These are phyloP conservation scores for Sanghuangporus baumii DNA, from an alignment of 1,284 basidiomycete species.

Conservation along the genomic window DNA sequence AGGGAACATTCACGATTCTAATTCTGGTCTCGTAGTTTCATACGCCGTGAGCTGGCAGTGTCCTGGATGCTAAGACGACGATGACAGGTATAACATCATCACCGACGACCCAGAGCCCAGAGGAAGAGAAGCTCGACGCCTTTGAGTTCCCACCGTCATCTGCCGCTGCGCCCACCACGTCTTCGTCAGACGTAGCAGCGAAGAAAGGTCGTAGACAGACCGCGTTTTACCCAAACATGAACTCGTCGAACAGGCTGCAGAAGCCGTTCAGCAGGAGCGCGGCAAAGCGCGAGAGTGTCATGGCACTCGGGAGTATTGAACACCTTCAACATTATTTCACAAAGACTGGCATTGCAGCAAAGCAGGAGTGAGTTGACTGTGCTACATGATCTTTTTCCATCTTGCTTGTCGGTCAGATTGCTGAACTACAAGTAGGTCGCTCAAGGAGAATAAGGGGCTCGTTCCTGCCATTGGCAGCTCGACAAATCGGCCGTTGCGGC, in stretches of 20 bases:
- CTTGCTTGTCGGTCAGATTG: neutral
- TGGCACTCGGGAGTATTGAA: constrained; percentile 82
- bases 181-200: neutral
- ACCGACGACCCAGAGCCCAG: constrained; percentile 8
- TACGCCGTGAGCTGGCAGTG: constrained; percentile 4
- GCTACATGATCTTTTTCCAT: neutral
- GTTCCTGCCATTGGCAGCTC: constrained; percentile 68
- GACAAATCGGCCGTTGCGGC: constrained; percentile 33
- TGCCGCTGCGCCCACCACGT: neutral
- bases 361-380: constrained; percentile 53
- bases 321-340: constrained; percentile 87
- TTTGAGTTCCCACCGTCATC: constrained; percentile 15
- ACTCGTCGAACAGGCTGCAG: constrained; percentile 60
- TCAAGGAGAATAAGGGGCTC: constrained; percentile 51
- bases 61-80: constrained; percentile 1
- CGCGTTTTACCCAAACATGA: constrained; percentile 71
- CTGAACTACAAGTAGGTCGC: constrained; percentile 33
- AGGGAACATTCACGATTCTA: neutral
- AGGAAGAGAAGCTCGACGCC: constrained; percentile 8
- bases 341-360: constrained; percentile 70
- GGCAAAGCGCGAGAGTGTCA: constrained; percentile 80
- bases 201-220: constrained; percentile 50
- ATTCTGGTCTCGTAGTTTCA: neutral
- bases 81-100: constrained; percentile 4
- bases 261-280: constrained; percentile 84